Evolutionary conservation across 139 green algal species (phyloP), one percentile per base, ranked within the genome.

Genomic region (Parachlorella kessleri): DNA sequence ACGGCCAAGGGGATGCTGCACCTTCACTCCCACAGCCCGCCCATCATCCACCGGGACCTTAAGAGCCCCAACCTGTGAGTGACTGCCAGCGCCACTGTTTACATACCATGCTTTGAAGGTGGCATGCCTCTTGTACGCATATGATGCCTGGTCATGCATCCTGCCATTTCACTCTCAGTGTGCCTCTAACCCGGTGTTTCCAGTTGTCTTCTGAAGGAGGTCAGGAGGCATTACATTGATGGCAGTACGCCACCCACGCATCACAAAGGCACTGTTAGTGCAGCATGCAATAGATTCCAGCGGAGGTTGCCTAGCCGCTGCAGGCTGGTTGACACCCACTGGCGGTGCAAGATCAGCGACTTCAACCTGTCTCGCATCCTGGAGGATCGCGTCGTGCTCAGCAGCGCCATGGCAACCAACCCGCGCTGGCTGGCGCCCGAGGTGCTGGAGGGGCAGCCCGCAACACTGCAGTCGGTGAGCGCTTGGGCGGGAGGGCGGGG

Each of bases 1-100:
- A 83, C 89, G 14, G 89, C 90, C 32, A 91, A 90, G 80, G 89
- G 89, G 53, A 93, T 93, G 89, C 77, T 82, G 26, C 91, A 91
- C 78, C 80, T 93, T 54, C 89, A 92, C 77, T 76, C 66, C 55
- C 72, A 78, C 70, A 38, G 24, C 39, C 74, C 74, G 32, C 74
- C 74, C 74, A 79, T 79, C 74, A 79, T 79, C 74, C 74, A 79
- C 63, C 32, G 74, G 23, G 74, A 79, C 63, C 64, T 79, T n/a
- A 79, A 79, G 74, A n/a, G 10, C n/a, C n/a, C n/a, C n/a, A n/a
- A n/a, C n/a, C n/a, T n/a, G n/a, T n/a, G n/a, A n/a, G n/a, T n/a
- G n/a, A n/a, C n/a, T n/a, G n/a, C n/a, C n/a, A n/a, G n/a, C n/a
- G n/a, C n/a, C n/a, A n/a, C n/a, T n/a, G n/a, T n/a, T n/a, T n/a